Evolutionary conservation across 1,284 basidiomycete genomes (phyloP).

Genomic region (Cystobasidium slooffiae): DNA sequence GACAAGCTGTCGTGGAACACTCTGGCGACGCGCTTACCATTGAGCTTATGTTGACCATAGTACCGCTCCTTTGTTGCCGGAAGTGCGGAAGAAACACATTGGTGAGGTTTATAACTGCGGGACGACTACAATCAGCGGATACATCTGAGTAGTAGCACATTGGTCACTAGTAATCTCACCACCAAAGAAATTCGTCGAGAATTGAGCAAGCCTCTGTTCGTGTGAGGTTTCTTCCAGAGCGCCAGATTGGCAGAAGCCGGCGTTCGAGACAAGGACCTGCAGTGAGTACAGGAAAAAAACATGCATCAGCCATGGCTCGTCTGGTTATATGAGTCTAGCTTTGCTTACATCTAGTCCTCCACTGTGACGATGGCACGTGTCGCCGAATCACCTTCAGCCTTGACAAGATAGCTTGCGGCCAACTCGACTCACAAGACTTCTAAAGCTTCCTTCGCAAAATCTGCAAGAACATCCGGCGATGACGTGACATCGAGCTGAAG

Average conservation of each 20-base stretch:
- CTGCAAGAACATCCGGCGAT: conserved; percentile 1
- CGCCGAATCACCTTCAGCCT: too few species aligned
- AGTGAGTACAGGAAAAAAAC: not conserved
- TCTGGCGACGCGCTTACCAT: conserved; percentile 14
- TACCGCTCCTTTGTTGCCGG: conserved; percentile 18
- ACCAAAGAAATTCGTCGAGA: conserved; percentile 42
- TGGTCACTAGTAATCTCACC: not conserved
- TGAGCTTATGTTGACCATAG: conserved; percentile 41
- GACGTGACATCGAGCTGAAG: conserved; percentile 32
- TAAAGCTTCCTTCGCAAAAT: conserved; percentile 26
- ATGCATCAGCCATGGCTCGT: not conserved
- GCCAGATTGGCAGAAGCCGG: conserved; percentile 33
- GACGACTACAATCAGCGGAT: not conserved
- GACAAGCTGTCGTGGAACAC: not conserved
- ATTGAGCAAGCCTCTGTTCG: conserved; percentile 32
- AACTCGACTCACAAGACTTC: conserved; percentile 2
- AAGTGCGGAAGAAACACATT: conserved; percentile 33
- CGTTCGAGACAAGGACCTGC: conserved; percentile 36
- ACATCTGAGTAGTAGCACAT: not conserved
- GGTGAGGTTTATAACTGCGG: conserved; percentile 38
- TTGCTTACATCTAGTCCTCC: conserved; percentile 21
- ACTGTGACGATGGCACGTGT: not conserved
- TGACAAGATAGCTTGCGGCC: too few species aligned
- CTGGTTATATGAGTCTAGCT: too few species aligned
- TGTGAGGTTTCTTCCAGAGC: conserved; percentile 31